Conservation (phyloP, 345 rosid species). For the Aquilaria sinensis region DNA sequence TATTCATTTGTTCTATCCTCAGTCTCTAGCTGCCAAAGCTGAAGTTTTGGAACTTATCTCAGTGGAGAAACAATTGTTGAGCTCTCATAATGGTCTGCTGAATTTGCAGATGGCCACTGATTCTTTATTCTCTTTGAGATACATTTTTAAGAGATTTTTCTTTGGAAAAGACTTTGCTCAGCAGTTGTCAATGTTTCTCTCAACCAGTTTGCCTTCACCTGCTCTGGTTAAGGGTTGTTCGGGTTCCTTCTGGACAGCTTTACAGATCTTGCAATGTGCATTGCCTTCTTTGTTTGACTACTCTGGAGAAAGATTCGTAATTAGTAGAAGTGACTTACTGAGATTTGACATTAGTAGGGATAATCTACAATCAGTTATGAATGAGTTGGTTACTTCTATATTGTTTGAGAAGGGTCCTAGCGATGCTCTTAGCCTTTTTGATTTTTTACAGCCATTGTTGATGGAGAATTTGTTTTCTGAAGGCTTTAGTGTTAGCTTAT, state of each 20-base stretch:
- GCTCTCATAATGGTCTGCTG: constrained; percentile 84
- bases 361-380: constrained; percentile 37
- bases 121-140: constrained; percentile 63
- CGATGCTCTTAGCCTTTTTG: constrained; percentile 59
- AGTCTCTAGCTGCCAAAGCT: constrained; percentile 85
- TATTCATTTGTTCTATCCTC: constrained; percentile 88
- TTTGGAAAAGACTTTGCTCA: constrained; percentile 49
- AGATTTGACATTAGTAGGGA: constrained; percentile 43
- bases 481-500: constrained; percentile 67
- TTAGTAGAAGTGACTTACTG: constrained; percentile 52
- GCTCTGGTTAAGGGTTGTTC: constrained; percentile 45
- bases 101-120: constrained; percentile 75
- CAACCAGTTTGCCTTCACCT: constrained; percentile 58
- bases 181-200: constrained; percentile 70
- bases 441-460: constrained; percentile 72
- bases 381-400: constrained; percentile 57
- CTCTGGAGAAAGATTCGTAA: constrained; percentile 47
- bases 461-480: constrained; percentile 65
- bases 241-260: constrained; percentile 62
- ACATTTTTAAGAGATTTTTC: constrained; percentile 46
- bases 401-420: constrained; percentile 71
- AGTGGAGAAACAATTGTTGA: constrained; percentile 84
- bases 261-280: constrained; percentile 67
- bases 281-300: constrained; percentile 60
- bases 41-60: constrained; percentile 91